Percentiles rank a stretch among this genome's conserved stretches.
Conservation (phyloP, 2,329 filamentous ascomycete genomes). For the Talaromyces sp. region DNA sequence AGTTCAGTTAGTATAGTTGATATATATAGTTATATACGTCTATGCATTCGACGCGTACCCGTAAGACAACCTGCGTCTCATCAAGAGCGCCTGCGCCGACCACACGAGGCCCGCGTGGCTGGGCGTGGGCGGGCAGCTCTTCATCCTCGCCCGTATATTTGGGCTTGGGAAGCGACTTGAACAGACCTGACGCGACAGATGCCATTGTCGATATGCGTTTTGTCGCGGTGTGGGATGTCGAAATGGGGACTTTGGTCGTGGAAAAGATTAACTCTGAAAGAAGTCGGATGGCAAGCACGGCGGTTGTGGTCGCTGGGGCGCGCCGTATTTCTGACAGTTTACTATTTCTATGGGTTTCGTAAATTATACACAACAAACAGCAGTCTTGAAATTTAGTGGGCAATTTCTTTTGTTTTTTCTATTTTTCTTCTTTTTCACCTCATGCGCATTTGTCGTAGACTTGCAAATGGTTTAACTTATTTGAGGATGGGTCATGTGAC, state of each 20-base stretch:
- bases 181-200: slow-evolving; percentile 66
- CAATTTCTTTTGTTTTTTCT: not conserved
- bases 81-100: slow-evolving; percentile 75
- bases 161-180: slow-evolving; percentile 78
- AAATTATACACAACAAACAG: not conserved
- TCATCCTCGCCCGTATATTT: slow-evolving; percentile 90
- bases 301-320: slow-evolving; percentile 6
- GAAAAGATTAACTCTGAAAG: slow-evolving; percentile 2
- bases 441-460: not conserved
- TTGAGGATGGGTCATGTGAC: not conserved
- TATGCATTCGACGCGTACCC: slow-evolving; percentile 44
- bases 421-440: not conserved
- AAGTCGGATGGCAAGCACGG: slow-evolving; percentile 7
- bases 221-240: not conserved
- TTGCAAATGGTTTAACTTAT: not conserved
- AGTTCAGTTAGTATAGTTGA: not conserved
- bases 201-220: slow-evolving; percentile 41
- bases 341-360: not conserved
- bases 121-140: slow-evolving; percentile 65
- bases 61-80: slow-evolving; percentile 78
- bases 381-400: not conserved
- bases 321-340: not conserved
- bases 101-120: slow-evolving; percentile 76
- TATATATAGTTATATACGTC: not conserved
- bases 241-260: not conserved